Conservation (phyloP, 768 basidiomycete genomes). For the Suillus americanus region DNA sequence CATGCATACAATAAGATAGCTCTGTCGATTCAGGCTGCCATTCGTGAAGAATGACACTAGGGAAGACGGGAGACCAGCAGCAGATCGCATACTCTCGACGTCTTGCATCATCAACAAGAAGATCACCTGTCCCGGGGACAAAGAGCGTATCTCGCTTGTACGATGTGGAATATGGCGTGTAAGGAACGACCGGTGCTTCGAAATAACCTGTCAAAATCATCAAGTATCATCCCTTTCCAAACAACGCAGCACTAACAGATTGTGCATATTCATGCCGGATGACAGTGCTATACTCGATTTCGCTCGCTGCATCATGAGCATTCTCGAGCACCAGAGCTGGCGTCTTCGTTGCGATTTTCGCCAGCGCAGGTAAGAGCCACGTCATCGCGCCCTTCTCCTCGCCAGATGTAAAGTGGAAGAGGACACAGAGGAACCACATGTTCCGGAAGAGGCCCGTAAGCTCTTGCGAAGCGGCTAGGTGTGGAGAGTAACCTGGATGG, state of each 20-base stretch:
- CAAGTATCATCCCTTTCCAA: slow-evolving; percentile 3
- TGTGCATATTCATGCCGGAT: slow-evolving; percentile 83
- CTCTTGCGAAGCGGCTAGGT: slow-evolving; percentile 51
- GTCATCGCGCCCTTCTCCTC: slow-evolving; percentile 65
- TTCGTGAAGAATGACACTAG: slow-evolving; percentile 88
- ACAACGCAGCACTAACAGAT: slow-evolving; percentile 46
- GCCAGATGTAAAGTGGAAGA: slow-evolving; percentile 73
- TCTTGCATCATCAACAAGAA: slow-evolving; percentile 86
- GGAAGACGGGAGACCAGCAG: slow-evolving; percentile 76
- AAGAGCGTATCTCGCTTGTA: slow-evolving; percentile 64
- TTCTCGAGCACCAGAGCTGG: slow-evolving; percentile 83
- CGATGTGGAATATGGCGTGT: slow-evolving; percentile 65
- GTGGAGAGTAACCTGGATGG: slow-evolving; percentile 67
- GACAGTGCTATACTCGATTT: slow-evolving; percentile 90
- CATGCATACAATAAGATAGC: slow-evolving; percentile 71
- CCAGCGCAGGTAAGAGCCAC: slow-evolving; percentile 76
- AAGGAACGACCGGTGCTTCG: slow-evolving; percentile 65
- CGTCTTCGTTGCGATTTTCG: slow-evolving; percentile 82
- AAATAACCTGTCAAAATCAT: slow-evolving; percentile 53
- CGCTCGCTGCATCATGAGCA: slow-evolving; percentile 79
- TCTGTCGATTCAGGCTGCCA: slow-evolving; percentile 74
- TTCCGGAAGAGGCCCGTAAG: slow-evolving; percentile 82
- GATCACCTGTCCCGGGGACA: slow-evolving; percentile 82
- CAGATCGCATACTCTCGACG: slow-evolving; percentile 83
- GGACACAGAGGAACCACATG: slow-evolving; percentile 90